These are phyloP conservation scores for Helianthus tuberosus DNA, from an alignment of 129 eudicot genomes.

Conservation along the genomic window DNA sequence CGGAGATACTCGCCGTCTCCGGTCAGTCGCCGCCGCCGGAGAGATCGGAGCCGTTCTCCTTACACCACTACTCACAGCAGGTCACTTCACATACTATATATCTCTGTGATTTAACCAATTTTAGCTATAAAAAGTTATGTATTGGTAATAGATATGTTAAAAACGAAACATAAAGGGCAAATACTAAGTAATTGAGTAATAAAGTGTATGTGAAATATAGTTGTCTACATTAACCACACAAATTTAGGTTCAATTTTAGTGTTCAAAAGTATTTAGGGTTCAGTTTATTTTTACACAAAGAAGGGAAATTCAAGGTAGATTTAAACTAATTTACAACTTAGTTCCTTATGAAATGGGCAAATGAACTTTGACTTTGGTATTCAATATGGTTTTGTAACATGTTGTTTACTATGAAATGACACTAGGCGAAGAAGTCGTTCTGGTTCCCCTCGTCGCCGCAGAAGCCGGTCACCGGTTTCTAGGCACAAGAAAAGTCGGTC, in stretches of 20 bases:
- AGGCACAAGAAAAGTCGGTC: constrained; percentile 83
- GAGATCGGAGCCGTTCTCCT: constrained; percentile 61
- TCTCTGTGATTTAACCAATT: background rate
- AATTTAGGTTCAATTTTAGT: background rate
- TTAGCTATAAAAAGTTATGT: background rate
- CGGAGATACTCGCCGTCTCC: constrained; percentile 58
- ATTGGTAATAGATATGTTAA: background rate
- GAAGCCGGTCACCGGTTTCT: constrained; percentile 76
- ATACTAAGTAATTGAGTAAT: background rate
- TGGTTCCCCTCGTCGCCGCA: constrained; percentile 60
- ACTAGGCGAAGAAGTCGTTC: constrained; percentile 85
- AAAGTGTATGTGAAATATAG: background rate
- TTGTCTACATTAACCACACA: background rate
- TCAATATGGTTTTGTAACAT: background rate
- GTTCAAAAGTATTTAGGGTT: constrained; percentile 2
- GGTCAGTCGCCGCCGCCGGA: constrained; percentile 40
- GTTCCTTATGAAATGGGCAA: background rate
- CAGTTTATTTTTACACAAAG: background rate
- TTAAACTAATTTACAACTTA: background rate
- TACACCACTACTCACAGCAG: constrained; percentile 39
- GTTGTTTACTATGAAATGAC: constrained; percentile 7
- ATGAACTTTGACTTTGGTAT: background rate
- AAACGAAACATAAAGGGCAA: background rate
- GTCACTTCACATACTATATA: constrained; percentile 22
- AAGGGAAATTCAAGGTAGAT: constrained; percentile 3